These are phyloP conservation scores for Debaryomyces maramus DNA, from an alignment of 805 yeast genomes.

Conservation along the genomic window DNA sequence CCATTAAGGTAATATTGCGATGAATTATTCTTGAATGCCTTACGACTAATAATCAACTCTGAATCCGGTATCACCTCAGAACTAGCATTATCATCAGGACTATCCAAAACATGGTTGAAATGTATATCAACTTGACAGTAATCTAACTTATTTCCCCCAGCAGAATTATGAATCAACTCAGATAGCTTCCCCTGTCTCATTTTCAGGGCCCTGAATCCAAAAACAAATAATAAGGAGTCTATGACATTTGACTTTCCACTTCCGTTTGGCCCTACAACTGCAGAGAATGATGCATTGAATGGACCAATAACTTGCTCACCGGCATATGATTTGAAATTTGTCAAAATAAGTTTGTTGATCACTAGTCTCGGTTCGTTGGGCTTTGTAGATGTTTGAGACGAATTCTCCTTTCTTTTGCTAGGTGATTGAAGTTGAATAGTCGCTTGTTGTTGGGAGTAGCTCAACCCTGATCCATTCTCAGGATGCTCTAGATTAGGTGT, in stretches of 20 bases:
- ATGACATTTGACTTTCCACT: slow-evolving; percentile 97
- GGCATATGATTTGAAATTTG: slow-evolving; percentile 93
- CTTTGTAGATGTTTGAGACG: slow-evolving; percentile 8
- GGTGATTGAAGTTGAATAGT: slow-evolving; percentile 27
- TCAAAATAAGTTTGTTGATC: slow-evolving; percentile 69
- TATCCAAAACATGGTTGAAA: slow-evolving; percentile 75
- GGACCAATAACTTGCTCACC: slow-evolving; percentile 94
- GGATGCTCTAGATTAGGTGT: background rate
- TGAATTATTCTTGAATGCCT: slow-evolving; percentile 71
- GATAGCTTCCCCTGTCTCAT: slow-evolving; percentile 96
- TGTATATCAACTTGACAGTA: slow-evolving; percentile 91
- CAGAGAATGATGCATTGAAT: slow-evolving; percentile 88
- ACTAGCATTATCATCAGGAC: slow-evolving; percentile 31
- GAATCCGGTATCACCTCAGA: slow-evolving; percentile 45
- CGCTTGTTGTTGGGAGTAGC: slow-evolving; percentile 31
- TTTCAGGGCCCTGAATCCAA: slow-evolving; percentile 94
- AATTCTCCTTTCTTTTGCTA: slow-evolving; percentile 24
- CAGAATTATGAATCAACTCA: slow-evolving; percentile 90
- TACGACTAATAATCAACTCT: slow-evolving; percentile 71
- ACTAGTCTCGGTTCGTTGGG: slow-evolving; percentile 60
- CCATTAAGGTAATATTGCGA: slow-evolving; percentile 79
- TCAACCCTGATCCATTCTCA: slow-evolving; percentile 11
- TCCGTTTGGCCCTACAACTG: slow-evolving; percentile 98
- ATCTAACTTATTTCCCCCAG: slow-evolving; percentile 52
- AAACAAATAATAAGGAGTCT: slow-evolving; percentile 93